Percentiles rank a stretch among this genome's conserved stretches.
Evolutionary conservation across 2,329 filamentous ascomycete genomes (phyloP).

Genomic region (Thelonectria rubi): DNA sequence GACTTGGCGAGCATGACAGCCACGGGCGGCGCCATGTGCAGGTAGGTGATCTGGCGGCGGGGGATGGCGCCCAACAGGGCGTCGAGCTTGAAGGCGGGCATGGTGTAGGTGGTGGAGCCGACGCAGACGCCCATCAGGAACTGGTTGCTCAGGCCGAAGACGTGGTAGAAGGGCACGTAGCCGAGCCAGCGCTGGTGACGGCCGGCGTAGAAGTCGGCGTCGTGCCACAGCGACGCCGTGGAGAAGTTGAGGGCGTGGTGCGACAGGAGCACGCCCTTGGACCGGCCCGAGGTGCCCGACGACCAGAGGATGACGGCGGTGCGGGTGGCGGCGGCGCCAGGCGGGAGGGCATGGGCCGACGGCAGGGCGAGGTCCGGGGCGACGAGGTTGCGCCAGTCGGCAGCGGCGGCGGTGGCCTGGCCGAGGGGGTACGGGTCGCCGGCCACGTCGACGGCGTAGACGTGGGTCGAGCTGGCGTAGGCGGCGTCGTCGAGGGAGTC

Average conservation of each 20-base stretch:
- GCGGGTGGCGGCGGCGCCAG: conserved; percentile 59
- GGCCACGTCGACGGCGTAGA: conserved; percentile 62
- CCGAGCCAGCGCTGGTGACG: conserved; percentile 59
- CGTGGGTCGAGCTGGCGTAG: conserved; percentile 58
- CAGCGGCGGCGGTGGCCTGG: conserved; percentile 6
- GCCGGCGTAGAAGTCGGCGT: conserved; percentile 56
- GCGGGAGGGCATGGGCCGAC: conserved; percentile 50
- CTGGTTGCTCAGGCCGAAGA: conserved; percentile 66
- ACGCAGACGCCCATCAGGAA: conserved; percentile 64
- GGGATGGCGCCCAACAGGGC: conserved; percentile 69
- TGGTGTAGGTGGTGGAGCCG: conserved; percentile 70
- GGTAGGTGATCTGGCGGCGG: conserved; percentile 69
- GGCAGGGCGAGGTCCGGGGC: conserved; percentile 59
- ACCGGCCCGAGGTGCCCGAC: conserved; percentile 74
- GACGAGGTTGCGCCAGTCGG: conserved; percentile 71
- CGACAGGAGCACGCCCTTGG: conserved; percentile 78
- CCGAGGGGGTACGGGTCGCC: conserved; percentile 47
- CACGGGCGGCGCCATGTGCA: conserved; percentile 75
- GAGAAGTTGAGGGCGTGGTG: conserved; percentile 72
- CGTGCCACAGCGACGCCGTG: conserved; percentile 57
- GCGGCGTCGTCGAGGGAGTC: conserved; percentile 44
- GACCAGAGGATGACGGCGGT: conserved; percentile 60
- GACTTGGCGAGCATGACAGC: conserved; percentile 75
- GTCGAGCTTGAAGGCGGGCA: conserved; percentile 75
- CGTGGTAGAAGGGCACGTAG: conserved; percentile 76